phyloP scores from a whole-genome alignment of 2,329 filamentous ascomycete genomes.

The Diaporthe amygdali region DNA sequence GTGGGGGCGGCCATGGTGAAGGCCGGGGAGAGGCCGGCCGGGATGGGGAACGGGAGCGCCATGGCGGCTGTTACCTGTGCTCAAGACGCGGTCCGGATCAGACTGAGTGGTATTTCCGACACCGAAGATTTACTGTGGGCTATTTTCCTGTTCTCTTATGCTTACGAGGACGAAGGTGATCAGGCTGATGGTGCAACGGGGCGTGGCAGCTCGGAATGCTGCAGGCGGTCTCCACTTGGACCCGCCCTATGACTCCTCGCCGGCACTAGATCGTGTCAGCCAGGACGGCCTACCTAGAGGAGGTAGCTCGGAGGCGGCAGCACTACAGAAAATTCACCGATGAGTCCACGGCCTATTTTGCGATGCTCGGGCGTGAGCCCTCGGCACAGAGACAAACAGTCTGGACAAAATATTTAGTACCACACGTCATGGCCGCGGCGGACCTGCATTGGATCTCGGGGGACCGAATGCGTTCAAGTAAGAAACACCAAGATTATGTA shows the following conservation, averaged over 20 bases:
- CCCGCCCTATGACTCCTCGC: constrained; percentile 9
- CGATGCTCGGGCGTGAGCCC: neutral
- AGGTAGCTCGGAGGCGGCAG: neutral
- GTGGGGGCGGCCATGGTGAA: neutral
- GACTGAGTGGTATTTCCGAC: neutral
- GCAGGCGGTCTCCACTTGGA: neutral
- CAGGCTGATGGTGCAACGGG: neutral
- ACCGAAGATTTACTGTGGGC: neutral
- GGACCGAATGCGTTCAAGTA: neutral
- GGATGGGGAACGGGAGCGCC: neutral
- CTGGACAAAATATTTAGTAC: neutral
- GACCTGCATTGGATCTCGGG: no score
- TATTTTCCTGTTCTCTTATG: neutral
- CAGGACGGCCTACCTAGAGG: no score
- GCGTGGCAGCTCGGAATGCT: neutral
- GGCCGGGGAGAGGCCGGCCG: neutral
- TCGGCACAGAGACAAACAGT: no score
- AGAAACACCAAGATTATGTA: neutral
- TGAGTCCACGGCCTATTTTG: neutral
- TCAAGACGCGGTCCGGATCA: neutral
- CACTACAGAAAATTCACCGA: neutral
- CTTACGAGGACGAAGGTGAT: neutral
- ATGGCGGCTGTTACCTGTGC: neutral
- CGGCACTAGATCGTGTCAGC: neutral
- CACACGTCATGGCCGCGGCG: neutral